Base-by-base conservation (phyloP, 352 stramenopile genomes). In the Pythium scleroteichum region DNA sequence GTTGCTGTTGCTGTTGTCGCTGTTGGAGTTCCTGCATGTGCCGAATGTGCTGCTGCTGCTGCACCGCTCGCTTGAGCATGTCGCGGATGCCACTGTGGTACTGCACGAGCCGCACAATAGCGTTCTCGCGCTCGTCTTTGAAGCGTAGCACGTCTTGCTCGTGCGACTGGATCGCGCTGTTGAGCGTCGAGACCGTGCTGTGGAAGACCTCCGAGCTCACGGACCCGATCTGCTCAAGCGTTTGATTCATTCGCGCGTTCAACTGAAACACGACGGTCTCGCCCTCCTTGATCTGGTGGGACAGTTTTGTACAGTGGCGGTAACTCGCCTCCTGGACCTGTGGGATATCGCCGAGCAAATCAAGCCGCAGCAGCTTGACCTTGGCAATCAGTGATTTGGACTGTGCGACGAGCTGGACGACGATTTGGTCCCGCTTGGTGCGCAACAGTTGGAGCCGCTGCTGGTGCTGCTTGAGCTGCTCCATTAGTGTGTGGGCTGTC, bases 21-120 rank as follows among this genome's bases (percentile, higher is more conserved):
- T 72, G 59, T 14, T 66, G 69, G 38, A 71, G 72, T 14, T 66
- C 29, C 26, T 76, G 64, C 20, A 75, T 46, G 44, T 64, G 66
- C 1, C 57, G 69, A 24, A 72, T 65, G 52, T 77, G 72, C 8
- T 71, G 56, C 0, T 50, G 45, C 23, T 64, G 55, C 17, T 60
- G 48, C 13, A 79, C 68, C 5, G 56, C 50, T 45, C 56, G 67
- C 60, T 89, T 91, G 3, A 93, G 61, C 4, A 59, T 53, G 17
- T 88, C 68, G n/a, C 83, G 83, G 13, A 91, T 60, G 0, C 61
- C 29, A 0, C 39, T 27, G 47, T 72, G 79, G 66, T 88, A 93
- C 64, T 93, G 83, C 41, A 93, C 81, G 35, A 93, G 78, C 0
- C 79, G 76, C 24, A 91, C 71, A 20, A 91, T 77, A 57, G 90